Evolutionary conservation across 2,329 filamentous ascomycete species (phyloP).

Genomic region (Coniosporium tulheliwenetii): DNA sequence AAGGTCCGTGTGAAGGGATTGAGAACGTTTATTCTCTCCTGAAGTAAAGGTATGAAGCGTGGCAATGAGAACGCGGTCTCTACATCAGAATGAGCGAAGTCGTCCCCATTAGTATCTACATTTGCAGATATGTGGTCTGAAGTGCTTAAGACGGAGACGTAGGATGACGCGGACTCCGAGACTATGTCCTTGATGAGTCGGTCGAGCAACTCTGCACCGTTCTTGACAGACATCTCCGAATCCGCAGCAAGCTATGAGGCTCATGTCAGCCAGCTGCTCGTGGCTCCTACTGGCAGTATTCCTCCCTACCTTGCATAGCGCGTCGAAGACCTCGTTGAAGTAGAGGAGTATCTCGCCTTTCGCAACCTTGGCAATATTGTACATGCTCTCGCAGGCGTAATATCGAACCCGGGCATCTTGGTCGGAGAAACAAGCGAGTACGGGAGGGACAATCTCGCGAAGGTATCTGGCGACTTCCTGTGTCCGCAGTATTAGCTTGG

Average conservation of each 20-base stretch:
- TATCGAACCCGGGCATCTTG: slow-evolving; percentile 95
- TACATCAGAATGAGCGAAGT: slow-evolving; percentile 23
- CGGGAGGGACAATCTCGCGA: slow-evolving; percentile 85
- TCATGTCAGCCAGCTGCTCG: slow-evolving; percentile 8
- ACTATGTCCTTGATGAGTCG: slow-evolving; percentile 93
- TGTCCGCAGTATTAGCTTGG: slow-evolving; percentile 8
- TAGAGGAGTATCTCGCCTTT: slow-evolving; percentile 95
- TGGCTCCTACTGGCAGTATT: not conserved
- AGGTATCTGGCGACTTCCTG: slow-evolving; percentile 87
- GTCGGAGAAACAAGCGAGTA: slow-evolving; percentile 92
- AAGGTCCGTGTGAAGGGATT: slow-evolving; percentile 94
- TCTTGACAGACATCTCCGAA: slow-evolving; percentile 93
- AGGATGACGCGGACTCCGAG: slow-evolving; percentile 84
- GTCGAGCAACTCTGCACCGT: slow-evolving; percentile 88
- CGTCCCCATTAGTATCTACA: slow-evolving; percentile 13
- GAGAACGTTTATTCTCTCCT: slow-evolving; percentile 85
- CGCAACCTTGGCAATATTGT: slow-evolving; percentile 98
- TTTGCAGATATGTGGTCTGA: slow-evolving; percentile 26
- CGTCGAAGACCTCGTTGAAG: slow-evolving; percentile 98
- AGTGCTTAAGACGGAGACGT: slow-evolving; percentile 64
- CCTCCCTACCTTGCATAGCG: slow-evolving; percentile 65
- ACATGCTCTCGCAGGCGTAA: slow-evolving; percentile 99
- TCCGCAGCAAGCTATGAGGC: slow-evolving; percentile 68
- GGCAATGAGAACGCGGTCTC: slow-evolving; percentile 85
- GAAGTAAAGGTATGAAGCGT: slow-evolving; percentile 80